Base-by-base conservation (phyloP, 768 basidiomycete species). In the Suillus americanus region DNA sequence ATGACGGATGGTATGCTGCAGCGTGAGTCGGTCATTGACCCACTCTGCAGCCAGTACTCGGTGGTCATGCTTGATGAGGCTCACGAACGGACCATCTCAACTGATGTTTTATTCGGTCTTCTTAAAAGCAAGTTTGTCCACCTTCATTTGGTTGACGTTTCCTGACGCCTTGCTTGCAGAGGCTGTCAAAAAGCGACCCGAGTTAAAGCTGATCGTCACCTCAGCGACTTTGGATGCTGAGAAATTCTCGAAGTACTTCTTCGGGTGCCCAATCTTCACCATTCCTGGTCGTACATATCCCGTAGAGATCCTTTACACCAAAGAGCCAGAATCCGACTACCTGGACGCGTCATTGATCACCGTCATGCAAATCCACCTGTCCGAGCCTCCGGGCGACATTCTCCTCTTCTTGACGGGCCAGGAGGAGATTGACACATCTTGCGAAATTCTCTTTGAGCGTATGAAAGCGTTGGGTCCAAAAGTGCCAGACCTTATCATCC, bases 1-100 rank as follows among this genome's bases (percentile, higher is more conserved):
- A 98, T 99, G 97, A 99, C 97, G 72, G 97, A 99, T 73, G 97
- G 97, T 81, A 98, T 99, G 95, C 84, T 99, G 30, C 94, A 98
- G 72, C 87, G 97, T 79, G 97, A 99, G 82, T 94, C 91, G 68
- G 81, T 99, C 61, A 92, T 99, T 73, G 97, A 99, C 72, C 97
- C 97, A 6, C 88, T 97, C 65, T 90, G 95, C 74, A 92, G 89
- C 65, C 85, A 88, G 55, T 99, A 99, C 75, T 94, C 94, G 2
- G 94, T 98, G 62, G 81, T 99, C 77, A 99, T 99, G 92, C 83
- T 99, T 75, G 97, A 99, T 74, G 97, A 99, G 79, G 97, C 97
- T 13, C 97, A 99, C 78, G 97, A 99, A 77, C 87, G 97, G 60
- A 98, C 96, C 1, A 98, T 99, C 69, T 88, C 95, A n/a, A 99